Evolutionary conservation across 1,284 basidiomycete genomes (phyloP), one percentile per base, ranked within the genome.

Genomic region (Tylopilus microsporus): DNA sequence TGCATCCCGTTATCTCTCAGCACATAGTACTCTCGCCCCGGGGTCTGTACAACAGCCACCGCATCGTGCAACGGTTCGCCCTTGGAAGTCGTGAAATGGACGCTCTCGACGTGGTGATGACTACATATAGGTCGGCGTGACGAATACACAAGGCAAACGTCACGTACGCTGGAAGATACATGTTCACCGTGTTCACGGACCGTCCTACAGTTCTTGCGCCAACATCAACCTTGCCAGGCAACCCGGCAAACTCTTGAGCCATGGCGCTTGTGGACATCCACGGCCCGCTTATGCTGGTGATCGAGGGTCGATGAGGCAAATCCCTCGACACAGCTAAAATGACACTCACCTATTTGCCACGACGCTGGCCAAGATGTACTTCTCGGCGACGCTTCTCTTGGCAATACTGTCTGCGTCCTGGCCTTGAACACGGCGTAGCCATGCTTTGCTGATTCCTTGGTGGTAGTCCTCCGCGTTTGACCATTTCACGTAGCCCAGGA

Each of bases 1-100:
- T 86, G 81, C 82, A 87, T 85, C 3, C 87, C 88, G 60, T 87
- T 90, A 58, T 89, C 85, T 57, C 77, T 80, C 58, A 90, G 67
- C 46, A 89, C 76, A 64, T 77, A 85, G 65, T 88, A 87, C 67
- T 85, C 85, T 58, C 87, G 73, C 42, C 73, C 75, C 6, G 82
- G 81, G 0, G 87, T 90, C 66, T 87, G 87, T 8, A 89, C 78
- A 16, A 80, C 72, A 1, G 87, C 88, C 7, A 90, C 63, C 1
- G 83, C 85, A 9, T 73, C 68, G 64, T 89, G 87, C n/a, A 90
- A 70, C 6, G 72, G 63, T 16, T 66, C 63, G 5, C 76, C 73
- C 18, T 70, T 66, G 0, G 74, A 57, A 0, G 78, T 74, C 1
- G 75, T 76, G 63, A 89, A 84, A 68, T 89, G 85, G 5, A 88